Percentiles rank a stretch among this genome's conserved stretches.
Evolutionary conservation across 2,329 filamentous ascomycete species (phyloP).

Genomic region (Albophoma yamanashiensis): DNA sequence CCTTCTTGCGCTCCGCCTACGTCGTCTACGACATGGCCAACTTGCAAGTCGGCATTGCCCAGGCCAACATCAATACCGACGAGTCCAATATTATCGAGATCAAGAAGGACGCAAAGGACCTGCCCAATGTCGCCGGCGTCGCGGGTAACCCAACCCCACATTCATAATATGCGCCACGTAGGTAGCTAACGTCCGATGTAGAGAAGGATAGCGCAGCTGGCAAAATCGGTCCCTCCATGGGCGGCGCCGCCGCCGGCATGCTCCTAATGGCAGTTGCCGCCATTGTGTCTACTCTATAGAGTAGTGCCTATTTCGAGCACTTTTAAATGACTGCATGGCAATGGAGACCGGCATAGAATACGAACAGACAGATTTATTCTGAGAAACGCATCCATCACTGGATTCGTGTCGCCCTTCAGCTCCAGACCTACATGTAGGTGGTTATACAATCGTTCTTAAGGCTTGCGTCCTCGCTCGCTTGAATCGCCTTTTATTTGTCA

Average conservation of each 20-base stretch:
- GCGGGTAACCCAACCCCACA: conserved; percentile 15
- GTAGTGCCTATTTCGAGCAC: background rate
- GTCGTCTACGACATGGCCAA: conserved; percentile 44
- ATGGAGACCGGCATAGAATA: no score
- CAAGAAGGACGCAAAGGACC: conserved; percentile 18
- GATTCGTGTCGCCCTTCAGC: no score
- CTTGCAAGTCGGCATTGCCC: conserved; percentile 39
- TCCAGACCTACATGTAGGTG: no score
- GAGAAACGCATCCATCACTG: no score
- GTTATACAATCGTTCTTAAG: no score
- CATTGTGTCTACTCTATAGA: background rate
- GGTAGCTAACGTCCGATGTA: background rate
- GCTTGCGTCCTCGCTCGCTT: no score
- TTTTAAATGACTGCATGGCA: no score
- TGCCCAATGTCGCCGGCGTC: conserved; percentile 35
- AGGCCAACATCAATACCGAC: conserved; percentile 38
- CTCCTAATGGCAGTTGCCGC: conserved; percentile 10
- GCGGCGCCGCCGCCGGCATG: conserved; percentile 2
- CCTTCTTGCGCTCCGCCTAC: conserved; percentile 46
- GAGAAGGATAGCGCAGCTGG: conserved; percentile 9
- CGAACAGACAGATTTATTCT: no score
- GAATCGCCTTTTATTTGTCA: no score
- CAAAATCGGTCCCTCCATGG: conserved; percentile 8
- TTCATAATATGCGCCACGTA: background rate
- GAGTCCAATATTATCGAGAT: conserved; percentile 35